These are phyloP conservation scores for Venustampulla echinocandica DNA, from an alignment of 495 filamentous ascomycete species.

Conservation along the genomic window DNA sequence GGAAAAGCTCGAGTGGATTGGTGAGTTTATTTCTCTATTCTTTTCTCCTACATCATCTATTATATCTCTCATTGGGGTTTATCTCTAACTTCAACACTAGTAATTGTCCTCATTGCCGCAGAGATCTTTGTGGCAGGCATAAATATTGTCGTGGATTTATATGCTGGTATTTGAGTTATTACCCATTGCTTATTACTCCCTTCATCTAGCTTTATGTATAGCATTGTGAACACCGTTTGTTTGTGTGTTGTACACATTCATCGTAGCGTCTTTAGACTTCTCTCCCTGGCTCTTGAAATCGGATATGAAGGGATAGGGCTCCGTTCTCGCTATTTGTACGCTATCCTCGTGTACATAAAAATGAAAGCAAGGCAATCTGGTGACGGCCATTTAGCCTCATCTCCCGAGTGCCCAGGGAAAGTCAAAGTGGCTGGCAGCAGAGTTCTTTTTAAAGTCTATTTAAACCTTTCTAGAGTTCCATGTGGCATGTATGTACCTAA, in stretches of 20 bases:
- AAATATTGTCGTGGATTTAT: constrained; percentile 92
- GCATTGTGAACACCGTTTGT: not conserved
- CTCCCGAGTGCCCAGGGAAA: not conserved
- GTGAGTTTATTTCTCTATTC: no score
- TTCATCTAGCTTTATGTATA: constrained; percentile 53
- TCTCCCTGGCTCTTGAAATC: not conserved
- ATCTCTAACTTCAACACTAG: constrained; percentile 11
- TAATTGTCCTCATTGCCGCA: constrained; percentile 91
- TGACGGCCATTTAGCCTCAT: not conserved
- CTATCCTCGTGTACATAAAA: not conserved
- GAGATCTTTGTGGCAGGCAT: constrained; percentile 92
- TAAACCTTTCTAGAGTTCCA: no score
- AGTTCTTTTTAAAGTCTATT: no score
- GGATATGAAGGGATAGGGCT: no score
- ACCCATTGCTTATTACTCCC: no score
- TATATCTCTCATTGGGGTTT: not conserved
- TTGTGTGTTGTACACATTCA: not conserved
- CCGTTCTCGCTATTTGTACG: no score
- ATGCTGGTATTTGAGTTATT: no score
- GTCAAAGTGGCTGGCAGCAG: not conserved
- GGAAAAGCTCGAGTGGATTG: constrained; percentile 93
- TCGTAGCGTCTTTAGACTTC: not conserved
- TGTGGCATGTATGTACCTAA: no score
- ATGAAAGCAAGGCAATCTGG: not conserved
- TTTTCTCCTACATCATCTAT: no score